Conservation (phyloP, 2,329 filamentous ascomycete species). For the Mycosphaerella arachidis region DNA sequence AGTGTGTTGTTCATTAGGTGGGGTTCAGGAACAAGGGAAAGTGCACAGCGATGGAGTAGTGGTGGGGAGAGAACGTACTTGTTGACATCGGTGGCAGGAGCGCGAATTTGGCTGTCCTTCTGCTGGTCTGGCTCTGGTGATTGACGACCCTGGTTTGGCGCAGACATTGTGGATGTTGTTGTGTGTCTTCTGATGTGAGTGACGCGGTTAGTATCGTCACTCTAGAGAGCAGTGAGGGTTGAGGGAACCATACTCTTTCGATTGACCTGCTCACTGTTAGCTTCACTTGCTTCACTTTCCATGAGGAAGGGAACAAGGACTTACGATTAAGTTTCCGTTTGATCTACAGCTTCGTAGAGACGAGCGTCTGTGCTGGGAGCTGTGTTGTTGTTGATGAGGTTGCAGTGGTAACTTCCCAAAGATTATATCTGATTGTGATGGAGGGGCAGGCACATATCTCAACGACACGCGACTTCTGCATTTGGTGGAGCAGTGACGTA, state of each 20-base stretch:
- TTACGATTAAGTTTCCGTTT: neutral
- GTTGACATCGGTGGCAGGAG: constrained; percentile 50
- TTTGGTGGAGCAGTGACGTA: neutral
- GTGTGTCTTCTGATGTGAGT: neutral
- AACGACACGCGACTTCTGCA: neutral
- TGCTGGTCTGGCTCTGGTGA: constrained; percentile 71
- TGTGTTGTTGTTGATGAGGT: neutral
- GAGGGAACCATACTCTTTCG: constrained; percentile 11
- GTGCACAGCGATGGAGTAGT: neutral
- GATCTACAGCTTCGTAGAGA: constrained; percentile 1
- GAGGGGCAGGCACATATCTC: neutral
- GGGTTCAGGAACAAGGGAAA: constrained; percentile 25
- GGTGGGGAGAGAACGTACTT: constrained; percentile 38
- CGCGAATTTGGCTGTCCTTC: constrained; percentile 59
- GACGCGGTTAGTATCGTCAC: neutral
- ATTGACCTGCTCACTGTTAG: neutral
- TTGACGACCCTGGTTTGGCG: constrained; percentile 60
- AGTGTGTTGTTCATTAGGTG: too few relatives aligned
- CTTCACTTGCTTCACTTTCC: neutral
- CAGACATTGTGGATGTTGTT: constrained; percentile 53
- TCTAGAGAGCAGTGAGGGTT: neutral
- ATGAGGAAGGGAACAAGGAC: neutral
- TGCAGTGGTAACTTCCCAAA: constrained; percentile 35
- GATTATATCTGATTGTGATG: neutral
- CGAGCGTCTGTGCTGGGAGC: neutral